Conservation (phyloP, 2,329 filamentous ascomycete species). For the Coniella vitis region DNA sequence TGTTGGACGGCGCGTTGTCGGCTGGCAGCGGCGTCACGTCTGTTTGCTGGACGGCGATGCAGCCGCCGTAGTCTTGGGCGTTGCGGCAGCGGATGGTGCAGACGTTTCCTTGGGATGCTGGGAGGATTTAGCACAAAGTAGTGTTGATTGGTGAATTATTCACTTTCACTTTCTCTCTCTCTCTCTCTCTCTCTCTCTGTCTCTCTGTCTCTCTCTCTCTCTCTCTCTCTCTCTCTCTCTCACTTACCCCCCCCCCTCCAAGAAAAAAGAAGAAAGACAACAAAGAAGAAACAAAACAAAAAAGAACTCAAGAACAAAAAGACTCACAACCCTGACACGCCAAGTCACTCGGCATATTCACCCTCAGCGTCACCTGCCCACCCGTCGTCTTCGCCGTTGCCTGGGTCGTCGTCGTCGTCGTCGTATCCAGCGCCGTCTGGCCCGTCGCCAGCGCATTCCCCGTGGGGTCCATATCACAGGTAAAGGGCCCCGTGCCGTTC, state of each 20-base stretch:
- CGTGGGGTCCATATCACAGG: slow-evolving; percentile 41
- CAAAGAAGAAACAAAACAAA: no score
- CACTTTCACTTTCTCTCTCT: neutral
- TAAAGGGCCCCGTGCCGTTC: slow-evolving; percentile 43
- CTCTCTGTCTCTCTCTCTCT: no score
- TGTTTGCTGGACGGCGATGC: slow-evolving; percentile 45
- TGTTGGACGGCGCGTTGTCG: slow-evolving; percentile 33
- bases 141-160: neutral
- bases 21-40: slow-evolving; percentile 29
- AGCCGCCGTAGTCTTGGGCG: slow-evolving; percentile 44
- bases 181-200: no score
- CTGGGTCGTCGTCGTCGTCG: slow-evolving; percentile 33
- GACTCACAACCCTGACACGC: slow-evolving; percentile 41
- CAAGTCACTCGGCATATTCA: slow-evolving; percentile 40
- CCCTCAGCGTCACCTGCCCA: slow-evolving; percentile 36
- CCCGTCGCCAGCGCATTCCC: slow-evolving; percentile 35
- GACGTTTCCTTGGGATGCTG: slow-evolving; percentile 47
- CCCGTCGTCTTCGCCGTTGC: slow-evolving; percentile 40
- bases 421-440: slow-evolving; percentile 37
- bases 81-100: slow-evolving; percentile 51
- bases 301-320: no score
- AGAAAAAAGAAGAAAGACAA: no score
- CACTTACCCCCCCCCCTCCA: no score
- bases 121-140: no score
- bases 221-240: no score